These are phyloP conservation scores for Trametes coccinea DNA, from an alignment of 768 basidiomycete species.

Conservation along the genomic window DNA sequence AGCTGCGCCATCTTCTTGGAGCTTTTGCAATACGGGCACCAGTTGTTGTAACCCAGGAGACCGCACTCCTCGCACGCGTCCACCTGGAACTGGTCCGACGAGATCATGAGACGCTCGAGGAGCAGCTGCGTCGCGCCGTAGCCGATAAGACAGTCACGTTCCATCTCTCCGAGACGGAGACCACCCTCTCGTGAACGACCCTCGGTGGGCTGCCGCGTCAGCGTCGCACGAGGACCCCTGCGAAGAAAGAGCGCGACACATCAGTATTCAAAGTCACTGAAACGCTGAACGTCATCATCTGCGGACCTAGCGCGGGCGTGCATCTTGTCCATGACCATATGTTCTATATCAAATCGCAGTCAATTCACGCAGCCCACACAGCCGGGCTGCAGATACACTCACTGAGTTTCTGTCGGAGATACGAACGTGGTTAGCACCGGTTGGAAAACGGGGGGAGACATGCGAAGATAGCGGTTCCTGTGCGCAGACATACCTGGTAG, in stretches of 20 bases:
- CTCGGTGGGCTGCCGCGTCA: constrained; percentile 98
- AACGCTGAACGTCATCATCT: background rate
- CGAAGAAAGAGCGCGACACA: background rate
- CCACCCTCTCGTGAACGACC: constrained; percentile 98
- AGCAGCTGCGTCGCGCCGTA: constrained; percentile 98
- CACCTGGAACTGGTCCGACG: constrained; percentile 96
- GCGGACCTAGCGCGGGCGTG: constrained; percentile 91
- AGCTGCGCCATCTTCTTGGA: constrained; percentile 95
- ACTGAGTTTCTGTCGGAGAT: constrained; percentile 82
- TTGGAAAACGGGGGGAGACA: background rate
- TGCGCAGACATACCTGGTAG: constrained; percentile 68
- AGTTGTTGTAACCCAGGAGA: constrained; percentile 90
- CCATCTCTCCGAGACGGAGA: constrained; percentile 97
- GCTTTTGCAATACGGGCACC: constrained; percentile 98
- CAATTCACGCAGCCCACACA: constrained; percentile 4
- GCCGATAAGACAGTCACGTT: constrained; percentile 96
- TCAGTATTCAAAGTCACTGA: background rate
- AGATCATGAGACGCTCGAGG: constrained; percentile 97
- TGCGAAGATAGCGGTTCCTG: background rate
- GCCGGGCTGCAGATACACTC: constrained; percentile 35
- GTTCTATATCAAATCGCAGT: constrained; percentile 50
- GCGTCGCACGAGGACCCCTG: constrained; percentile 92
- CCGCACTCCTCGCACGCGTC: constrained; percentile 95
- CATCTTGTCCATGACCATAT: constrained; percentile 99
- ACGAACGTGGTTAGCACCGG: constrained; percentile 3